Percentiles rank a stretch among this genome's conserved stretches.
phyloP scores from a whole-genome alignment of 345 rosid species.

The Camelina sativa region DNA sequence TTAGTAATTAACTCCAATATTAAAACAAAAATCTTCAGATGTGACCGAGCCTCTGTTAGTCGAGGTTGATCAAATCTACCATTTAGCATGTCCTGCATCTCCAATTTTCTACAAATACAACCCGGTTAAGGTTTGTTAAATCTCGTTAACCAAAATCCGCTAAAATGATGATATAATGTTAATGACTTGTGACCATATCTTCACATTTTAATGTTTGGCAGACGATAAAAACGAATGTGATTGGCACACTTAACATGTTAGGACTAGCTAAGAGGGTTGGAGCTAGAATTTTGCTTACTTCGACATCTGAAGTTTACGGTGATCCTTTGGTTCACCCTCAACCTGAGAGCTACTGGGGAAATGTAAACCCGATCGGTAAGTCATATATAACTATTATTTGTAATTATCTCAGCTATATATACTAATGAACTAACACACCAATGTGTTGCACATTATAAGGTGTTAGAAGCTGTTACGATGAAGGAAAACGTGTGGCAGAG shows the following conservation, averaged over 20 bases:
- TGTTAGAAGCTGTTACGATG: conserved; percentile 94
- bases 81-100: conserved; percentile 98
- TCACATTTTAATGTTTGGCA: conserved; percentile 28
- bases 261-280: conserved; percentile 94
- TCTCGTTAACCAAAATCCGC: background rate
- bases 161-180: background rate
- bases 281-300: conserved; percentile 92
- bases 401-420: background rate
- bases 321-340: conserved; percentile 97
- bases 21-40: conserved; percentile 44
- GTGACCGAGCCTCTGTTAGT: conserved; percentile 81
- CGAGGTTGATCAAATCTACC: conserved; percentile 94
- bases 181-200: background rate
- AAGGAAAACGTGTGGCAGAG: conserved; percentile 94
- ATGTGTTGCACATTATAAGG: conserved; percentile 48
- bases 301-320: conserved; percentile 94
- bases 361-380: conserved; percentile 94
- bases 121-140: conserved; percentile 79
- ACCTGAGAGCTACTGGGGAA: conserved; percentile 89
- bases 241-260: conserved; percentile 84
- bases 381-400: background rate
- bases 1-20: background rate
- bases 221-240: conserved; percentile 90
- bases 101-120: conserved; percentile 93
- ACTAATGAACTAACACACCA: background rate